Conservation (phyloP, 176 grass and related monocot genomes). For the Rhipidocladum racemiflorum region DNA sequence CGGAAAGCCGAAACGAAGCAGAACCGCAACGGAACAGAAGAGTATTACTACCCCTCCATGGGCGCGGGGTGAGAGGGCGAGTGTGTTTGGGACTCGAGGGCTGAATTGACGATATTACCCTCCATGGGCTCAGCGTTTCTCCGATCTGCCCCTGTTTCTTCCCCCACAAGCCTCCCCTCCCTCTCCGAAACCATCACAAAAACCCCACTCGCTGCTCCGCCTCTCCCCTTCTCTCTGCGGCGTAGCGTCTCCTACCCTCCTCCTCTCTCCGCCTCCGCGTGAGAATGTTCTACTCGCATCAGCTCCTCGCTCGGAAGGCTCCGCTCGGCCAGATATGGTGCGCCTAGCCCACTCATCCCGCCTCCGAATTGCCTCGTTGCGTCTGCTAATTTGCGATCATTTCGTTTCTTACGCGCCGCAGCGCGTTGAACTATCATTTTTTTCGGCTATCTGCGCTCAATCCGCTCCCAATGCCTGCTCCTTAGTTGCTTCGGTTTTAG, state of each 20-base stretch:
- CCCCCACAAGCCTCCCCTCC: not conserved
- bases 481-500: not conserved
- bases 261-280: not conserved
- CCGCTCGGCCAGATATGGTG: conserved; percentile 97
- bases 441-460: not conserved
- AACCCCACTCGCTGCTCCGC: conserved; percentile 15
- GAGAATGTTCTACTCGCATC: conserved; percentile 92
- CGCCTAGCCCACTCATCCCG: not conserved
- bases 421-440: not conserved
- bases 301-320: conserved; percentile 80
- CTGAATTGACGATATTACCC: not conserved
- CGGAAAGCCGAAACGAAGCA: too few species aligned
- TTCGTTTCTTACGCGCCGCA: not conserved
- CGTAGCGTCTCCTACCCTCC: not conserved
- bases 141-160: not conserved
- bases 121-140: not conserved
- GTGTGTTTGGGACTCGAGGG: too few species aligned
- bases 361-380: not conserved
- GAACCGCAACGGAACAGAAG: too few species aligned
- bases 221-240: not conserved
- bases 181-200: not conserved
- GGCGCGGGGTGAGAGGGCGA: too few species aligned
- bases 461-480: not conserved
- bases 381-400: not conserved
- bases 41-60: too few species aligned